Evolutionary conservation across 371 early-diverging fungal species (phyloP).

Genomic region (Lichtheimia hyalospora): DNA sequence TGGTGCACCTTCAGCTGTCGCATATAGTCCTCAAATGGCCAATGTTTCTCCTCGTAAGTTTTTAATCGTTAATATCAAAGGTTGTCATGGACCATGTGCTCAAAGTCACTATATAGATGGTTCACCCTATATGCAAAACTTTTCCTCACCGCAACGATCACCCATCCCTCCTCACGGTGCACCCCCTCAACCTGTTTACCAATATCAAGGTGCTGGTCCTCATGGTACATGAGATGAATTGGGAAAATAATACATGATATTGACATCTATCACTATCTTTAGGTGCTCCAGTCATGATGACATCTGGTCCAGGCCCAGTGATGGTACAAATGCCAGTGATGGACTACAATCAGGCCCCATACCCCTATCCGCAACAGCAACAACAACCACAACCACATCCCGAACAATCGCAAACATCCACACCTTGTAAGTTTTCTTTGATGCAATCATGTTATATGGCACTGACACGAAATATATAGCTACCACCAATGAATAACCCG

Average conservation of each 20-base stretch:
- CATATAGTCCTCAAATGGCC: slow-evolving; percentile 49
- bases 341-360: background rate
- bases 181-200: slow-evolving; percentile 53
- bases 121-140: slow-evolving; percentile 48
- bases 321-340: no score
- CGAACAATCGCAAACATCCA: no score
- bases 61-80: background rate
- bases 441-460: no score
- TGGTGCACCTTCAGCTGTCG: slow-evolving; percentile 22
- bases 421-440: no score
- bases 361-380: slow-evolving; percentile 1
- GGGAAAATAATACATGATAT: no score
- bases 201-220: slow-evolving; percentile 37
- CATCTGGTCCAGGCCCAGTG: no score
- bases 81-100: background rate
- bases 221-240: no score
- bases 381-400: background rate
- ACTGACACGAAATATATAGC: no score
- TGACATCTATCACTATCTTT: no score
- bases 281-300: no score
- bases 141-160: slow-evolving; percentile 50
- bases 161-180: slow-evolving; percentile 55
- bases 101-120: slow-evolving; percentile 24
- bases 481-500: no score
- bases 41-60: slow-evolving; percentile 44